A percentile compares a stretch with the other conserved stretches of the same genome.
phyloP scores from a whole-genome alignment of 2,329 filamentous ascomycete genomes.

The Sarocladium kiliense region DNA sequence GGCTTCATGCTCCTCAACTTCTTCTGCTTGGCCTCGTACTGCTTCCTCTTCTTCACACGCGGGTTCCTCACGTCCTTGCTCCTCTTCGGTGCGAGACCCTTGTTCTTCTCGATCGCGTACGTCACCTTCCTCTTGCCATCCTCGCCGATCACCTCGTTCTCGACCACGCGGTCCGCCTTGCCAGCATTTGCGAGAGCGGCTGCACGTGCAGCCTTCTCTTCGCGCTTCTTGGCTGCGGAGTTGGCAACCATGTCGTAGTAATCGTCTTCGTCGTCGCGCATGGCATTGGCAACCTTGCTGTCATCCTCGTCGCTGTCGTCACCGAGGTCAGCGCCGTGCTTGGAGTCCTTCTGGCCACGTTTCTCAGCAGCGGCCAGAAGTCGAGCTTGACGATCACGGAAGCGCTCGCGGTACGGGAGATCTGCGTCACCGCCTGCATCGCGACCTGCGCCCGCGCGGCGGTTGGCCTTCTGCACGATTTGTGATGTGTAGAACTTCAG shows the following conservation, averaged over 20 bases:
- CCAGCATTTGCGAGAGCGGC: conserved; percentile 55
- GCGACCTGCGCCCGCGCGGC: conserved; percentile 66
- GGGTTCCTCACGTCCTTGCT: conserved; percentile 96
- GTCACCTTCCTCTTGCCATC: conserved; percentile 91
- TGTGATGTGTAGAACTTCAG: conserved; percentile 98
- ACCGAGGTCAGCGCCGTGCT: conserved; percentile 60
- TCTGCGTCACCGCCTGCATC: conserved; percentile 76
- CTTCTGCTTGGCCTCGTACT: conserved; percentile 96
- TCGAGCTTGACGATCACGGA: conserved; percentile 78
- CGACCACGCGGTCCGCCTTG: conserved; percentile 58
- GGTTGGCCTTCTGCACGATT: conserved; percentile 90
- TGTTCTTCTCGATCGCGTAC: conserved; percentile 96
- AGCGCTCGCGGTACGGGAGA: conserved; percentile 81
- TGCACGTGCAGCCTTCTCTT: conserved; percentile 59
- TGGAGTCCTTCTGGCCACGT: conserved; percentile 63
- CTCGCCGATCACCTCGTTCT: conserved; percentile 64
- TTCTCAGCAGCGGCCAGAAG: conserved; percentile 85
- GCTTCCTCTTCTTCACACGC: conserved; percentile 95
- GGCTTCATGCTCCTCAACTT: conserved; percentile 84
- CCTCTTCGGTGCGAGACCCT: conserved; percentile 81
- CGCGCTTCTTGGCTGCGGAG: conserved; percentile 62
- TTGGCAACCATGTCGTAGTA: conserved; percentile 89
- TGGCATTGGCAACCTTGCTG: conserved; percentile 42
- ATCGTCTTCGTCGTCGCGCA: conserved; percentile 59
- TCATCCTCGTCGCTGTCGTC: conserved; percentile 67